Base-by-base conservation (phyloP, 495 filamentous ascomycete species). In the Hypoxylon rickii region DNA sequence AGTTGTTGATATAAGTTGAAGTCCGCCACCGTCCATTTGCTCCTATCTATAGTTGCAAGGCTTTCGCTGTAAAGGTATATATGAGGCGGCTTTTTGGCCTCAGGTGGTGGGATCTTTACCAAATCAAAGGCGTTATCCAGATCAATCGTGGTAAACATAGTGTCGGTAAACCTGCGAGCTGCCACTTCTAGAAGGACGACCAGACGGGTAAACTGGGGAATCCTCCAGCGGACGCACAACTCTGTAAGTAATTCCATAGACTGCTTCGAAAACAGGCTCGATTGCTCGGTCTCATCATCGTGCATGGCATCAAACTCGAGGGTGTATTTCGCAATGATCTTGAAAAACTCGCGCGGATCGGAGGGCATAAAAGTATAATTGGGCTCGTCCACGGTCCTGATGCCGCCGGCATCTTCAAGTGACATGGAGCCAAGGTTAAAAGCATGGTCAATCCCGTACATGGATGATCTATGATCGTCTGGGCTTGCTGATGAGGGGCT, bases 341-440 rank as follows among this genome's bases (percentile, higher is more conserved):
- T 85, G 70, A 95, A 96, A 53, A 87, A 89, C 12, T 80, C 76
- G 59, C 94, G 82, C 29, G 94, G 84, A 62, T 97, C 91, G 22
- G 87, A 78, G 16, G 95, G 94, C 38, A 96, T 96, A 64, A 89
- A 99, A 7, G 86, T 90, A 69, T 89, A 99, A 43, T 65, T 73
- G 12, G 73, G 61, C 52, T 80, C 80, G 34, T 83, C 80, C n/a
- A 79, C 71, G 42, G 70, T 68, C 38, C 74, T 69, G 58, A 78
- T 78, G 55, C 75, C 75, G 21, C 70, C 63, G 8, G 80, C 73
- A 33, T 88, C 86, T 10, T 83, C 77, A 2, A 92, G 71, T 16
- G 82, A 86, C 49, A 91, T 76, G 29, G 80, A 79, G 58, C 85
- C 87, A 67, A 96, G 80, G 73, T 91, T 90, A 40, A 91, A 77